Evolutionary conservation across 169 alveolate genomes (phyloP), one percentile per base, ranked within the genome.

Genomic region (Eimeria nieschulzi): DNA sequence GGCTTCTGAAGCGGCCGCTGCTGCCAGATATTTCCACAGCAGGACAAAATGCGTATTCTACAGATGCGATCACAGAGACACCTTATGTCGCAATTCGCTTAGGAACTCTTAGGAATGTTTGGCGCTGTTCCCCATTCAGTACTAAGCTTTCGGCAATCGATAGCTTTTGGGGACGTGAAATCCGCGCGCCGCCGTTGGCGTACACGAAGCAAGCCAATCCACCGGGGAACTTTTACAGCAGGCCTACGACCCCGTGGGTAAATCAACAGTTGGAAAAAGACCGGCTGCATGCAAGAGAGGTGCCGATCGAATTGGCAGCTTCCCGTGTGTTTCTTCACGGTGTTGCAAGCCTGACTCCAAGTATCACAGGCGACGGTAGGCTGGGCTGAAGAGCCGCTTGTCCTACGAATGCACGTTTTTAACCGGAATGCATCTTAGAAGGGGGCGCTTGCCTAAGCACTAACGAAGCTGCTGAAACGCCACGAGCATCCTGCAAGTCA

Each of bases 41-140:
- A 80, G 59, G 15, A 54, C 23, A 80, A 33, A 12, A 21, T 59
- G 72, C 26, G 23, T 56, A 33, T 59, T 80, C 56, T 80, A 51
- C 76, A 80, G 88, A 80, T 80, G 75, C 88, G 61, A 66, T 51
- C 23, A 80, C 56, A 66, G 88, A 56, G 61, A 80, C 88, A n/a
- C 88, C 88, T 25, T 80, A 80, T 26, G 88, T 80, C 39, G 88
- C 88, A 80, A 80, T 80, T 17, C 88, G 88, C 51, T 21, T 80
- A 26, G 88, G 88, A 80, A n/a, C 64, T 61, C 61, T 80, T 26
- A 80, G 88, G 39, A 80, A 80, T 80, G 88, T 80, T 9, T 80
- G 88, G 88, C 88, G 88, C 88, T 51, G 76, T 39, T 80, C 88
- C 61, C 88, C 88, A n/a, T 80, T 80, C 63, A 59, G 46, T 80